Conservation (phyloP, 768 basidiomycete genomes). For the Chiua virens region DNA sequence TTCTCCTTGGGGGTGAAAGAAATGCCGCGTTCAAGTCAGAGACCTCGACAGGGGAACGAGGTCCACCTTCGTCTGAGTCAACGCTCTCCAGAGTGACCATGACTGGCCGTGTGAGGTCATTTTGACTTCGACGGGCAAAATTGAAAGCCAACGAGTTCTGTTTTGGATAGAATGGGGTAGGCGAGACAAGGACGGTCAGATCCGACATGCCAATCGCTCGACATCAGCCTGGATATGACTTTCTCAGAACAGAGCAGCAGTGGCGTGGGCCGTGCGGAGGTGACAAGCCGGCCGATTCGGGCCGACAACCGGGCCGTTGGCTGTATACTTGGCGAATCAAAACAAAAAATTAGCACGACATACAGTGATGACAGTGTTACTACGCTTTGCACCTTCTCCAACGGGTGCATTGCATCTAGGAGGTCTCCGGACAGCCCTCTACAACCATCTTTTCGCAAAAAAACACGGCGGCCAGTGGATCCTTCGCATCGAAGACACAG, state of each 20-base stretch:
- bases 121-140: conserved; percentile 30
- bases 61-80: conserved; percentile 21
- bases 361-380: conserved; percentile 47
- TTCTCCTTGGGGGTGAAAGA: conserved; percentile 29
- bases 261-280: too few species aligned
- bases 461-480: conserved; percentile 89
- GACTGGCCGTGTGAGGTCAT: conserved; percentile 28
- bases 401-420: conserved; percentile 94
- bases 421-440: conserved; percentile 90
- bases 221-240: too few species aligned
- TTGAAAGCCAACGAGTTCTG: conserved; percentile 28
- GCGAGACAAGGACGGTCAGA: conserved; percentile 34
- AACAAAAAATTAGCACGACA: too few species aligned
- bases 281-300: too few species aligned
- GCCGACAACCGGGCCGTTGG: too few species aligned
- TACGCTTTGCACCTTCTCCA: conserved; percentile 96
- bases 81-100: conserved; percentile 33
- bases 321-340: too few species aligned
- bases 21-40: conserved; percentile 15
- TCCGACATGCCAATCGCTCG: conserved; percentile 30
- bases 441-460: conserved; percentile 84
- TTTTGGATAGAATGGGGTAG: conserved; percentile 26
- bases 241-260: too few species aligned
- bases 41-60: conserved; percentile 27
- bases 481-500: conserved; percentile 93